phyloP scores from a whole-genome alignment of 148 eudicot genomes.

The Amaranthus palmeri region DNA sequence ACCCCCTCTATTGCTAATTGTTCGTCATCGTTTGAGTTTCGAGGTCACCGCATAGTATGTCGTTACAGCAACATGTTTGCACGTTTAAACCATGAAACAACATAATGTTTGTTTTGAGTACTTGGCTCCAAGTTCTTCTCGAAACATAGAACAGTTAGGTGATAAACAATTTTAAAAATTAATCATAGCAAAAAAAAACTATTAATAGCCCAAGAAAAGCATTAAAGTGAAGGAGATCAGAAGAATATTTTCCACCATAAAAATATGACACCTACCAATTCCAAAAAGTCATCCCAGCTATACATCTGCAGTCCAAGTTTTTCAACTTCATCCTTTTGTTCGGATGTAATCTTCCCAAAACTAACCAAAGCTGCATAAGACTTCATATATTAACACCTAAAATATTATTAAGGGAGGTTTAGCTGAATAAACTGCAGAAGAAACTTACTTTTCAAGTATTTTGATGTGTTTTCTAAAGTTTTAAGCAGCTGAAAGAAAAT shows the following conservation, averaged over 20 bases:
- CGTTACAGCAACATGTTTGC: background rate
- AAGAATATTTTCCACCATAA: background rate
- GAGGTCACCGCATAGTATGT: background rate
- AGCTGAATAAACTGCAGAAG: background rate
- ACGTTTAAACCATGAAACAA: background rate
- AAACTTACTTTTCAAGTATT: conserved; percentile 74
- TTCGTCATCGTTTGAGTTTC: too few species aligned
- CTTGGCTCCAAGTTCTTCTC: conserved; percentile 1
- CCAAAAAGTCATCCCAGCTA: conserved; percentile 85
- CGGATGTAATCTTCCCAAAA: conserved; percentile 71
- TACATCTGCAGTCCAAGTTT: conserved; percentile 61
- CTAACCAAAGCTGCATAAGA: conserved; percentile 75
- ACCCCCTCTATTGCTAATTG: too few species aligned
- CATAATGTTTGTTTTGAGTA: background rate
- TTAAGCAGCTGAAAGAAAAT: conserved; percentile 68
- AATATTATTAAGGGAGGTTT: background rate
- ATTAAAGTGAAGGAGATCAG: background rate
- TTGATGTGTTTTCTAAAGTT: conserved; percentile 53
- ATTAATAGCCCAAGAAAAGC: background rate
- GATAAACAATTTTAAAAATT: background rate
- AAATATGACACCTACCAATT: conserved; percentile 47
- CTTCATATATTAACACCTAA: background rate
- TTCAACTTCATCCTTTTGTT: conserved; percentile 64
- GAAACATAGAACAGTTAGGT: background rate
- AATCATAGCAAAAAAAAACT: background rate